Percentiles rank a stretch among this genome's conserved stretches.
phyloP scores from a whole-genome alignment of 2,329 filamentous ascomycete genomes.

The Pyrenophora teres region DNA sequence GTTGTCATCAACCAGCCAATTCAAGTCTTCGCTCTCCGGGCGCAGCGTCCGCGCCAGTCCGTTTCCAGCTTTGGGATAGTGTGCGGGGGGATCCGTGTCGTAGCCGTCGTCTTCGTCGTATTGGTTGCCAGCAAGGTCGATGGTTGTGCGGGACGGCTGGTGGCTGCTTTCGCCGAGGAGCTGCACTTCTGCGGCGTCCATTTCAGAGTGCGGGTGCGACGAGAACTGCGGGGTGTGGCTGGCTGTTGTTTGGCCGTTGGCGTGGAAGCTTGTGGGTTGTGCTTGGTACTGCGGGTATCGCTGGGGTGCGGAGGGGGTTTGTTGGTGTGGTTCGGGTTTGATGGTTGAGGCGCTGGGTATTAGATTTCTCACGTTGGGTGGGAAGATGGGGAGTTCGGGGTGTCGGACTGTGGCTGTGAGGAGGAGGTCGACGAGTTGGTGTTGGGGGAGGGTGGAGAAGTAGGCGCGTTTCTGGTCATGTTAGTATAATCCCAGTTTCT shows the following conservation, averaged over 20 bases:
- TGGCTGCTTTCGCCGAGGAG: slow-evolving; percentile 33
- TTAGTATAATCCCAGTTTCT: not conserved
- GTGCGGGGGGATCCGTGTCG: slow-evolving; percentile 56
- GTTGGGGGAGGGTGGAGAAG: slow-evolving; percentile 64
- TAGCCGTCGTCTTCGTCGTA: slow-evolving; percentile 58
- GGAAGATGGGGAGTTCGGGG: slow-evolving; percentile 69
- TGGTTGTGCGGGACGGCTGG: slow-evolving; percentile 20
- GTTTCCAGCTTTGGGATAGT: slow-evolving; percentile 67
- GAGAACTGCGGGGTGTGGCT: slow-evolving; percentile 30
- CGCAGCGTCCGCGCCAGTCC: slow-evolving; percentile 61
- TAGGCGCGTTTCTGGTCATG: slow-evolving; percentile 63
- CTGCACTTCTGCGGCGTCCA: slow-evolving; percentile 42
- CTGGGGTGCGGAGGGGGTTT: slow-evolving; percentile 5
- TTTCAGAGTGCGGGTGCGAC: slow-evolving; percentile 28
- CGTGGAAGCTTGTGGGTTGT: slow-evolving; percentile 14
- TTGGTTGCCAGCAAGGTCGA: slow-evolving; percentile 27
- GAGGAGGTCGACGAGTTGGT: slow-evolving; percentile 67
- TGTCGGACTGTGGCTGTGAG: slow-evolving; percentile 65
- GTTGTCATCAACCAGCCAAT: slow-evolving; percentile 66
- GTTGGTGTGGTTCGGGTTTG: slow-evolving; percentile 13
- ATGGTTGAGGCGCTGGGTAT: slow-evolving; percentile 23
- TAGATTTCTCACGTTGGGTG: slow-evolving; percentile 41
- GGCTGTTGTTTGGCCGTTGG: slow-evolving; percentile 12
- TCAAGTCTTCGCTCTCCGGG: slow-evolving; percentile 62
- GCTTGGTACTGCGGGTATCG: slow-evolving; percentile 17